phyloP scores from a whole-genome alignment of 192 early-diverging fungal species.

The Kappamyces sp. region DNA sequence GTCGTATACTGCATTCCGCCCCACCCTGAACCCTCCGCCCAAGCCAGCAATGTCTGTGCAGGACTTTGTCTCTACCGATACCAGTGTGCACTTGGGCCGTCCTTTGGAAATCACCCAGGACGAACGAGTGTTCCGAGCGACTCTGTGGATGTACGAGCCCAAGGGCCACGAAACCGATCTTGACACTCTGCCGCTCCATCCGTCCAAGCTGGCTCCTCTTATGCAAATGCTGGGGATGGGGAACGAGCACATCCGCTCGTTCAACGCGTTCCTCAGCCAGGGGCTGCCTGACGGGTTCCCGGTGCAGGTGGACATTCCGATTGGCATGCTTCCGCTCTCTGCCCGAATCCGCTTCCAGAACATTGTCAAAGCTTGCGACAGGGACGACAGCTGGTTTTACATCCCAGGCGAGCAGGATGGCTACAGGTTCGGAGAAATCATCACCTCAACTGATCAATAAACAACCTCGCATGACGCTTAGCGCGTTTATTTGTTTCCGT shows the following conservation, averaged over 20 bases:
- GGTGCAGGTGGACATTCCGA: slow-evolving; percentile 42
- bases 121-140: slow-evolving; percentile 22
- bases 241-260: slow-evolving; percentile 32
- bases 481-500: slow-evolving; percentile 6
- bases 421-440: slow-evolving; percentile 38
- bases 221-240: slow-evolving; percentile 38
- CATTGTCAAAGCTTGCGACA: slow-evolving; percentile 18
- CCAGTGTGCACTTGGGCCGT: slow-evolving; percentile 26
- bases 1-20: slow-evolving; percentile 25
- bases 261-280: slow-evolving; percentile 34
- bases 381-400: slow-evolving; percentile 29
- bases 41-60: slow-evolving; percentile 18
- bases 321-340: slow-evolving; percentile 37
- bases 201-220: slow-evolving; percentile 30
- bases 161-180: slow-evolving; percentile 8
- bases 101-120: slow-evolving; percentile 12
- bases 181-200: slow-evolving; percentile 30
- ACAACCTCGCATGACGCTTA: neutral
- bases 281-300: slow-evolving; percentile 42
- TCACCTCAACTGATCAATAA: slow-evolving; percentile 14
- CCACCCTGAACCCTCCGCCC: slow-evolving; percentile 28
- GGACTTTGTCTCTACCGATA: slow-evolving; percentile 22
- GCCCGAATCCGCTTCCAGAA: slow-evolving; percentile 34
- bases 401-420: slow-evolving; percentile 37
- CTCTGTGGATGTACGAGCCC: slow-evolving; percentile 43